Base-by-base conservation (phyloP, 2,329 filamentous ascomycete species). In the Lizonia empirigonia region DNA sequence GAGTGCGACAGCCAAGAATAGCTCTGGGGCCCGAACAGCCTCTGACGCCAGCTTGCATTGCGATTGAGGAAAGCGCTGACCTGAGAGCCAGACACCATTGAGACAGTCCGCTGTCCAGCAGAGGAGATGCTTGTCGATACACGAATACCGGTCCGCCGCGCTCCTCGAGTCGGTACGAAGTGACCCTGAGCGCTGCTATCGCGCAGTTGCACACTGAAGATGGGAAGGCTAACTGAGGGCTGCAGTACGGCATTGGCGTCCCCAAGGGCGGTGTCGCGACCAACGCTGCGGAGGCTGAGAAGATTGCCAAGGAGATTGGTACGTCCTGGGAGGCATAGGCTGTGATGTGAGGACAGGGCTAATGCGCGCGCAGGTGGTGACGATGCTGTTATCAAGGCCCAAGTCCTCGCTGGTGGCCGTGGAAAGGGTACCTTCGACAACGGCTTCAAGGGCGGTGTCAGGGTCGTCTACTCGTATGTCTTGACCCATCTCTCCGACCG, bases 361-460 rank as follows among this genome's bases (percentile, higher is more conserved):
- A 68, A 74, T 61, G 53, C 33, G 42, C 50, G 51, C 67, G 47
- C 47, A 81, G 88, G 84, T 64, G 84, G 84, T 69, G 93, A 96
- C 74, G 94, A 99, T 77, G 93, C 97, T 86, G 94, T 99, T 67
- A 97, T 99, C 85, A 99, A 99, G 85, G 94, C 94, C 58, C 94
- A 99, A 82, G 94, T 99, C 56, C 89, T 99, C 59, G 94, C 94
- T 58, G 94, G 94, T 79, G 94, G 94, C 62, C 89, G 94, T 82
- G 94, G 94, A 79, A 99, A 99, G 84, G 94, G 94, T 67, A 88
- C 86, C 68, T 99, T 99, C 74, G 91, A 96, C 81, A 97, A 97
- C 78, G 94, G 94, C 69, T 87, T 99, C 75, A 99, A 99, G 84
- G 94, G 94, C 71, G 94, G 94, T 81, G 94, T 99, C 68, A 87